Evolutionary conservation across 2,329 filamentous ascomycete genomes (phyloP), one percentile per base, ranked within the genome.

Genomic region (Myotisia sp.): DNA sequence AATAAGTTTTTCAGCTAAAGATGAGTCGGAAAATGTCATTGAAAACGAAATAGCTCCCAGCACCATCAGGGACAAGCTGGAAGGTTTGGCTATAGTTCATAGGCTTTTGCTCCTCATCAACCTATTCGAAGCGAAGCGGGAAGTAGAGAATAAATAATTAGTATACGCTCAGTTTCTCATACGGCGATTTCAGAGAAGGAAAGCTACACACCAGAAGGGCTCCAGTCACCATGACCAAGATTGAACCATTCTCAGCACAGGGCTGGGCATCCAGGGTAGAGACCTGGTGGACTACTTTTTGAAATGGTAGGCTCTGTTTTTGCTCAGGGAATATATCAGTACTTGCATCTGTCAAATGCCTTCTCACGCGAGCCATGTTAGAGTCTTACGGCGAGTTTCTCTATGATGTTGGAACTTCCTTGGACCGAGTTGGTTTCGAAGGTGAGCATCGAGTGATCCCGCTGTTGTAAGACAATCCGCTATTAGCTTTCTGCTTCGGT

Each of bases 11-110:
- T n/a, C n/a, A n/a, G n/a, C n/a, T n/a, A n/a, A n/a, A 87, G 47
- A 93, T 72, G 42, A 95, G 73, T 63, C 82, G 82, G 76, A 95
- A 95, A 57, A 95, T 64, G 59, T 95, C 87, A 68, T 95, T 94
- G 66, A 77, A 78, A 55, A 95, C 80, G 58, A 74, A 94, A 67
- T 79, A 93, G 62, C 69, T 75, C 48, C 75, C 78, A 33, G 51
- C 46, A 18, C 60, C 60, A 36, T 84, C 79, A 41, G 74, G 76
- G 45, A 74, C 60, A 42, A 95, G 77, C 60, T 92, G 80, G 72
- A 95, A 95, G 37, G 72, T 64, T 65, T 95, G 86, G 37, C 77
- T 77, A 64, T 86, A 98, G 70, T 74, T 85, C 79, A 94, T 90
- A 28, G 84, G 82, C 51, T 74, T 74, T 57, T 80, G 68, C 61